Conservation (phyloP, 179 eudicot genomes). For the Nepenthes alata region DNA sequence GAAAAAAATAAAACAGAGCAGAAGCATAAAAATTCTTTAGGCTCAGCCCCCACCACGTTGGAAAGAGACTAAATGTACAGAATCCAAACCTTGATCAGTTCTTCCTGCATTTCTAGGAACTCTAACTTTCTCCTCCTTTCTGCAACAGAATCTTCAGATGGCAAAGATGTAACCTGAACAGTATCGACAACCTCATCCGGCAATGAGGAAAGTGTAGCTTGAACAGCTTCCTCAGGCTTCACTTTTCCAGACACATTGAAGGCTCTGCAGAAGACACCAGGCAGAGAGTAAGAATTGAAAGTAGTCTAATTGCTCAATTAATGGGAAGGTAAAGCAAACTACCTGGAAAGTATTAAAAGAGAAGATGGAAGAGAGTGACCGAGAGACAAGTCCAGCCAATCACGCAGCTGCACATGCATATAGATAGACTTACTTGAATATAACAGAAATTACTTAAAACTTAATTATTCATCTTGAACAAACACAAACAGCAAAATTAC, state of each 20-base stretch:
- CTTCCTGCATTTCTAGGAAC: constrained; percentile 82
- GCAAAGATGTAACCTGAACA: constrained; percentile 55
- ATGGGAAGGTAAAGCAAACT: neutral
- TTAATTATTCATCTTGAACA: no score
- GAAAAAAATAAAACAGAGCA: no score
- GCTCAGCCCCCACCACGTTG: neutral
- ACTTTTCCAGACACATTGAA: constrained; percentile 62
- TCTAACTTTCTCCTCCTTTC: constrained; percentile 84
- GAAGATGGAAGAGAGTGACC: constrained; percentile 75
- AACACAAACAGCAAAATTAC: neutral
- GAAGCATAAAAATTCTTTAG: no score
- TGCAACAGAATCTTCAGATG: constrained; percentile 69
- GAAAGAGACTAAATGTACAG: neutral
- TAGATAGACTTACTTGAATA: neutral
- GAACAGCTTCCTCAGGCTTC: constrained; percentile 68
- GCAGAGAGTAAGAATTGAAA: no score
- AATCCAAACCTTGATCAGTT: constrained; percentile 52
- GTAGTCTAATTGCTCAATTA: no score
- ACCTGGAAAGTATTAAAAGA: constrained; percentile 78
- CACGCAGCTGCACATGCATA: constrained; percentile 39
- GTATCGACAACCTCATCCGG: constrained; percentile 90
- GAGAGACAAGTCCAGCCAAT: constrained; percentile 77
- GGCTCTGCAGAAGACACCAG: constrained; percentile 32
- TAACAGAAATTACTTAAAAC: no score
- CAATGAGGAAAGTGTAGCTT: constrained; percentile 66